A percentile compares a stretch with the other conserved stretches of the same genome.
phyloP scores from a whole-genome alignment of 352 stramenopile genomes.

The Aphanomyces euteiches region DNA sequence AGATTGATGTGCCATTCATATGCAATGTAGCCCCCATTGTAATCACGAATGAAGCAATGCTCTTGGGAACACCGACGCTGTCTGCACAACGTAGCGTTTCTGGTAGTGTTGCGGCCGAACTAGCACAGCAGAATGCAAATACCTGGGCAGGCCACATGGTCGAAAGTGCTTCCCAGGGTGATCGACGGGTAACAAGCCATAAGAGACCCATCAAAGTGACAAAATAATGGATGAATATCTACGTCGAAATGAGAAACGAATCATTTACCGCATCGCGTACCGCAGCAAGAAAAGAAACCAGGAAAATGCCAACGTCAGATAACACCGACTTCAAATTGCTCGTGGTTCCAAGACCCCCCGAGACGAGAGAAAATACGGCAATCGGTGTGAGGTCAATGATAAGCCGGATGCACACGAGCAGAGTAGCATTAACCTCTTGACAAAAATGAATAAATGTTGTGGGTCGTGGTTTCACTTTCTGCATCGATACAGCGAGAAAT shows the following conservation, averaged over 20 bases:
- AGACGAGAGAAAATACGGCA: constrained; percentile 65
- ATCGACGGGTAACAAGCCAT: constrained; percentile 44
- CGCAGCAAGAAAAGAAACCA: constrained; percentile 36
- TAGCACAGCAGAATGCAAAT: constrained; percentile 66
- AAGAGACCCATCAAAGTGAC: constrained; percentile 55
- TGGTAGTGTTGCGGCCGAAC: constrained; percentile 61
- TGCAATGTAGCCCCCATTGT: constrained; percentile 66
- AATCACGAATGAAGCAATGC: constrained; percentile 62
- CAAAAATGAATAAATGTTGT: neutral
- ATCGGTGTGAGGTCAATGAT: constrained; percentile 63
- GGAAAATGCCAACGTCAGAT: constrained; percentile 51
- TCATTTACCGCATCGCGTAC: neutral
- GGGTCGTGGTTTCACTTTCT: neutral
- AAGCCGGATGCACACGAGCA: constrained; percentile 61
- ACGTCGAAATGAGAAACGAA: neutral
- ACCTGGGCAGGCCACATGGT: constrained; percentile 54
- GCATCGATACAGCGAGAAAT: constrained; percentile 18
- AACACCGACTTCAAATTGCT: constrained; percentile 42
- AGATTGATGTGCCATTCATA: constrained; percentile 76
- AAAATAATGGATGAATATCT: constrained; percentile 44
- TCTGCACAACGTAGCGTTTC: constrained; percentile 65
- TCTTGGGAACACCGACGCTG: constrained; percentile 53
- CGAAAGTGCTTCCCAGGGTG: constrained; percentile 48
- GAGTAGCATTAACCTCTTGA: constrained; percentile 52
- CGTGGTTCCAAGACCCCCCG: constrained; percentile 53